Evolutionary conservation across 805 yeast species (phyloP), one percentile per base, ranked within the genome.

Genomic region (Candida railenensis): DNA sequence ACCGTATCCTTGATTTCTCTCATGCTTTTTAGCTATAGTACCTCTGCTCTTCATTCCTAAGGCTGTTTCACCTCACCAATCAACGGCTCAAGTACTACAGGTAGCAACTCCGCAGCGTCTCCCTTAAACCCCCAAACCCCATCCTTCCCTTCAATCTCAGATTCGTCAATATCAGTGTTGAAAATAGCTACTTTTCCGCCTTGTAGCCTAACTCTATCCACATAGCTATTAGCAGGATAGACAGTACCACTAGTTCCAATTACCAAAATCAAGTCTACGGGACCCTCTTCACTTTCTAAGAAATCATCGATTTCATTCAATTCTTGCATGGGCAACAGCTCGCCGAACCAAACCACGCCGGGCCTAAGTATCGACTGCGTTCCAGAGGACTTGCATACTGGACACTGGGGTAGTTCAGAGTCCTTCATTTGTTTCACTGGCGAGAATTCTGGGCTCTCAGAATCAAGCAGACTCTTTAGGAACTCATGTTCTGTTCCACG

Each of bases 321-420:
- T 11, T 74, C 76, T 41, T 66, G 66, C 45, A 87, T 62, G 0
- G 96, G 89, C 39, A 90, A 67, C 14, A 89, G 76, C 63, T 90
- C 97, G n/a, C 97, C 97, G 65, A 86, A 89, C 97, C 96, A 90
- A 4, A 89, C 91, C 2, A 90, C 95, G 0, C 94, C 96, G 0
- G 97, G 97, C 19, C 97, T 71, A 48, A 90, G 65, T 11, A 86
- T 59, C 32, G 63, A 53, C 0, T 83, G 85, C 3, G 72, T 74
- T 20, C 21, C 39, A 9, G 22, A 20, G 5, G 21, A 15, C n/a
- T 69, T 59, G 59, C 97, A 90, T 9, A 66, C 67, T 0, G 96
- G 96, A 61, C 97, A 90, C 34, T 64, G 76, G 1, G 96, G 96
- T 9, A 89, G 71, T 1, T 80, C 81, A 1, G 63, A 58, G 40